Conservation (phyloP, 2,329 filamentous ascomycete genomes). For the Pseudocercospora pini-densiflorae region DNA sequence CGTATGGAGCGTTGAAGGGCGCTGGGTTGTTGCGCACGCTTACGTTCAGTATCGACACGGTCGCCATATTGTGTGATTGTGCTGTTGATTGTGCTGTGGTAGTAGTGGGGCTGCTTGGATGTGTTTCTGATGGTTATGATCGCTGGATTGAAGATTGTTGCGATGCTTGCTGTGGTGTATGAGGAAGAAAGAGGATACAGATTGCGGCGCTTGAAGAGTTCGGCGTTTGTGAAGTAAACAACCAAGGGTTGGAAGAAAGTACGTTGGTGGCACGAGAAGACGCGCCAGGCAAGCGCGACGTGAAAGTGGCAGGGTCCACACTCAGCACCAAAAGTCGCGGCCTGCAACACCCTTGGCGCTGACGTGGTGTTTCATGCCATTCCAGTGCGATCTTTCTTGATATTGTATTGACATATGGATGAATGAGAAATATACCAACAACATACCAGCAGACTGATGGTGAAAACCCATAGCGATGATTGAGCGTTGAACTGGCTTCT, state of each 20-base stretch:
- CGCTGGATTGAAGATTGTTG: not conserved
- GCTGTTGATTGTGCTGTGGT: not conserved
- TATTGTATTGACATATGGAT: not conserved
- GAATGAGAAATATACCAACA: not conserved
- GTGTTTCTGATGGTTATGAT: not conserved
- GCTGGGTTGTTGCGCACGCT: slow-evolving; percentile 98
- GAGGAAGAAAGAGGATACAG: not conserved
- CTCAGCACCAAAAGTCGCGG: slow-evolving; percentile 11
- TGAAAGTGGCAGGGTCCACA: slow-evolving; percentile 12
- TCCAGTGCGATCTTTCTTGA: not conserved
- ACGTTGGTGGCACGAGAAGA: slow-evolving; percentile 2
- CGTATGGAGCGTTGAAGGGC: slow-evolving; percentile 87
- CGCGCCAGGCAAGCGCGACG: slow-evolving; percentile 15
- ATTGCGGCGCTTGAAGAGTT: not conserved
- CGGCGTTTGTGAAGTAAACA: slow-evolving; percentile 9
- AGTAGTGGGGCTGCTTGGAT: not conserved
- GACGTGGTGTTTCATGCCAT: slow-evolving; percentile 3
- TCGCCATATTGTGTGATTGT: slow-evolving; percentile 72
- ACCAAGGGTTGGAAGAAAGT: not conserved
- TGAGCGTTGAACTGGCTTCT: not conserved
- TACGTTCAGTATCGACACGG: slow-evolving; percentile 93
- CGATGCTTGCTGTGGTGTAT: slow-evolving; percentile 1
- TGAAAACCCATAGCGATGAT: not conserved
- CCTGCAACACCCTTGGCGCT: not conserved
- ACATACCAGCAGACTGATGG: not conserved